phyloP scores from a whole-genome alignment of 2,329 filamentous ascomycete species.

The Aschersonia sp. region DNA sequence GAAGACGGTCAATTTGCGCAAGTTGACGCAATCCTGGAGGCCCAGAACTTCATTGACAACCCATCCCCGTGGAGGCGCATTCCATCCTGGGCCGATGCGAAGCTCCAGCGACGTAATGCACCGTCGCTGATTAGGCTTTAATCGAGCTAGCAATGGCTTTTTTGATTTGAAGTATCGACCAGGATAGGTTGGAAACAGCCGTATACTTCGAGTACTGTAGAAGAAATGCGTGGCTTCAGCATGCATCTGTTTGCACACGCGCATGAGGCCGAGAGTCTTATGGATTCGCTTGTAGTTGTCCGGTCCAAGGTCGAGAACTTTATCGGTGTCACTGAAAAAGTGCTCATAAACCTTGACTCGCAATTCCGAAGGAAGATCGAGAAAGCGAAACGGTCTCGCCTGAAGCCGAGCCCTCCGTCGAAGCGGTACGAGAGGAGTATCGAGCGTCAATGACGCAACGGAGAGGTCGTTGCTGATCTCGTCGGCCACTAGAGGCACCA shows the following conservation, averaged over 20 bases:
- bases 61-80: conserved; percentile 55
- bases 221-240: conserved; percentile 50
- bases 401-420: conserved; percentile 16
- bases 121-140: conserved; percentile 44
- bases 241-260: conserved; percentile 46
- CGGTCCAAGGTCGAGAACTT: conserved; percentile 52
- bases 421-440: conserved; percentile 18
- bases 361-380: conserved; percentile 54
- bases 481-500: no score
- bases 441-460: conserved; percentile 29
- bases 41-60: conserved; percentile 51
- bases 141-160: conserved; percentile 52
- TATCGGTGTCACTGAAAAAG: conserved; percentile 38
- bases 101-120: conserved; percentile 52
- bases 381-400: conserved; percentile 43
- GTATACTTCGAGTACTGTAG: conserved; percentile 47
- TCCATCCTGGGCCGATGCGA: conserved; percentile 61
- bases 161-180: conserved; percentile 60
- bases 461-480: conserved; percentile 15
- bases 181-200: conserved; percentile 51
- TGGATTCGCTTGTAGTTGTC: conserved; percentile 49
- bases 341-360: conserved; percentile 54
- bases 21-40: conserved; percentile 43
- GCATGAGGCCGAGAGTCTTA: conserved; percentile 43
- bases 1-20: conserved; percentile 49